A percentile compares a stretch with the other conserved stretches of the same genome.
Evolutionary conservation across 2,329 filamentous ascomycete species (phyloP).

Genomic region (Thielaviopsis musarum): DNA sequence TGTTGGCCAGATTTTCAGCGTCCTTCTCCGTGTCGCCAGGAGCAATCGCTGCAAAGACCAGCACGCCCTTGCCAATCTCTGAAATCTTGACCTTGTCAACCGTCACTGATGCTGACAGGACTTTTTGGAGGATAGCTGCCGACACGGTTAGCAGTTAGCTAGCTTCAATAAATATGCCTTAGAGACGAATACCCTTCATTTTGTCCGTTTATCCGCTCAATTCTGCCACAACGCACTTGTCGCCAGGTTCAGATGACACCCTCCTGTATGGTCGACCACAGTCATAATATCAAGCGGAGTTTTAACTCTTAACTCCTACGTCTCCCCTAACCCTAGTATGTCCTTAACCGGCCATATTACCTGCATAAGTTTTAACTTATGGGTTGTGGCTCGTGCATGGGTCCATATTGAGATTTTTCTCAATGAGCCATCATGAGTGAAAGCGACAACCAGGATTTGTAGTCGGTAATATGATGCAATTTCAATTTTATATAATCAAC

Average conservation of each 20-base stretch:
- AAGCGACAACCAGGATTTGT: neutral
- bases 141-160: neutral
- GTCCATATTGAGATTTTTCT: neutral
- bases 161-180: neutral
- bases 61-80: conserved; percentile 72
- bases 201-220: neutral
- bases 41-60: conserved; percentile 83
- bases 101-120: conserved; percentile 87
- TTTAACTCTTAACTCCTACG: neutral
- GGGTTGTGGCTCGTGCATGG: neutral
- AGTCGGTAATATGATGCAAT: neutral
- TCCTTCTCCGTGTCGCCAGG: conserved; percentile 84
- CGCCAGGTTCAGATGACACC: too few relatives aligned
- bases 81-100: conserved; percentile 85
- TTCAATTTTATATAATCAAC: neutral
- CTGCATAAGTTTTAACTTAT: neutral
- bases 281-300: neutral
- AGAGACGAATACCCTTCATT: conserved; percentile 9
- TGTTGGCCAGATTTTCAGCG: conserved; percentile 64
- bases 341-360: neutral
- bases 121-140: conserved; percentile 81
- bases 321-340: neutral
- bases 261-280: neutral
- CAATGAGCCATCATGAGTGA: neutral
- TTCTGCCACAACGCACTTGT: neutral